These are phyloP conservation scores for Brasilioporus rufonigricans DNA, from an alignment of 768 basidiomycete genomes.

Conservation along the genomic window DNA sequence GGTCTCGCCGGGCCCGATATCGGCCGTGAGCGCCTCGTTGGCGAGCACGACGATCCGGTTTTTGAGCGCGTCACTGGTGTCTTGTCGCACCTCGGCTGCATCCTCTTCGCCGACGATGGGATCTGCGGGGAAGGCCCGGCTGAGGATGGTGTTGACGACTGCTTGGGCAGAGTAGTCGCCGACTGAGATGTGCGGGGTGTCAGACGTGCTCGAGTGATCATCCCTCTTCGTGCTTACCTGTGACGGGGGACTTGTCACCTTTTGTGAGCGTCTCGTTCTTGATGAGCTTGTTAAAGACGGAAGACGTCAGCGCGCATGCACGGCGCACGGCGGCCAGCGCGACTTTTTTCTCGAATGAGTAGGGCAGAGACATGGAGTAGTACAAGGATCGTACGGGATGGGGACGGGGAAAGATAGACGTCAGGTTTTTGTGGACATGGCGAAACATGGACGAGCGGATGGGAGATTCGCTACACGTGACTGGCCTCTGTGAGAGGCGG, in stretches of 20 bases:
- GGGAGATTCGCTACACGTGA: too few relatives aligned
- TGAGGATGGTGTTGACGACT: conserved; percentile 80
- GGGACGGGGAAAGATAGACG: too few relatives aligned
- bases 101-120: conserved; percentile 96
- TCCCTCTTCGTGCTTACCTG: too few relatives aligned
- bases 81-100: conserved; percentile 67
- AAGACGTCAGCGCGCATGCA: conserved; percentile 79
- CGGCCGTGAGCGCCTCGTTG: conserved; percentile 67
- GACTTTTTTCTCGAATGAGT: conserved; percentile 70
- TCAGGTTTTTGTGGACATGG: too few relatives aligned
- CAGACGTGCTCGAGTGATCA: too few relatives aligned
- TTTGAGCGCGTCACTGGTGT: conserved; percentile 42
- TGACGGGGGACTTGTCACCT: conserved; percentile 89
- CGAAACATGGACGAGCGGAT: too few relatives aligned
- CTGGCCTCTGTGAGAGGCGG: too few relatives aligned
- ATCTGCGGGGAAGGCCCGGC: conserved; percentile 76
- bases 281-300: conserved; percentile 83
- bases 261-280: conserved; percentile 86
- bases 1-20: conserved; percentile 53
- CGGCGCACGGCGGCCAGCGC: conserved; percentile 85
- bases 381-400: too few relatives aligned
- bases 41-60: conserved; percentile 78
- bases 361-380: conserved; percentile 56
- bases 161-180: conserved; percentile 95
- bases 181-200: too few relatives aligned